Conservation (phyloP, 257 asterid species). For the Solanum boliviense region DNA sequence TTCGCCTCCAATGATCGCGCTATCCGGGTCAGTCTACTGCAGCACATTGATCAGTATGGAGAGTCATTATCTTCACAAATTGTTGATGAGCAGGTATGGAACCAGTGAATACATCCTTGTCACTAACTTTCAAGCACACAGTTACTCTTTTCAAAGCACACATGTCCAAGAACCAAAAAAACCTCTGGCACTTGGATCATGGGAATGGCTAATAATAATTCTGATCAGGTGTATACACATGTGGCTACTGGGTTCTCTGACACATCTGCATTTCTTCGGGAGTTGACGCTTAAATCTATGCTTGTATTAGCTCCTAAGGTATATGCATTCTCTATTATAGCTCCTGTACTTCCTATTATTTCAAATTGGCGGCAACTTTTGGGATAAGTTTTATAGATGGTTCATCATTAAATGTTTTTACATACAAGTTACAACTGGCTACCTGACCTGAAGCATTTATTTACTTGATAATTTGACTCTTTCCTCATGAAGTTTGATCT, state of each 20-base stretch:
- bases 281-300: conserved; percentile 90
- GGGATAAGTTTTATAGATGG: background rate
- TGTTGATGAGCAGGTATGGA: conserved; percentile 86
- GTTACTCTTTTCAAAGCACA: background rate
- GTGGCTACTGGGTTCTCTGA: conserved; percentile 93
- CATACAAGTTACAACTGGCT: background rate
- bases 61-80: conserved; percentile 73
- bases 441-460: background rate
- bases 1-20: conserved; percentile 88
- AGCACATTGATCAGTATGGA: conserved; percentile 89
- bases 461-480: background rate
- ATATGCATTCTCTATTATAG: background rate
- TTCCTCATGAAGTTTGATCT: background rate
- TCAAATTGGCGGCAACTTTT: background rate
- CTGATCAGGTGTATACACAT: conserved; percentile 75
- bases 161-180: background rate
- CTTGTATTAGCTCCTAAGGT: conserved; percentile 98
- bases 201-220: background rate
- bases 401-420: background rate
- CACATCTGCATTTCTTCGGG: conserved; percentile 91
- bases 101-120: conserved; percentile 5
- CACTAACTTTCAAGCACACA: conserved; percentile 2
- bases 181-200: background rate
- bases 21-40: conserved; percentile 84
- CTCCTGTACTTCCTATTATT: background rate